Evolutionary conservation across 106 monocot genomes (phyloP), one percentile per base, ranked within the genome.

Genomic region (Platanthera zijinensis): DNA sequence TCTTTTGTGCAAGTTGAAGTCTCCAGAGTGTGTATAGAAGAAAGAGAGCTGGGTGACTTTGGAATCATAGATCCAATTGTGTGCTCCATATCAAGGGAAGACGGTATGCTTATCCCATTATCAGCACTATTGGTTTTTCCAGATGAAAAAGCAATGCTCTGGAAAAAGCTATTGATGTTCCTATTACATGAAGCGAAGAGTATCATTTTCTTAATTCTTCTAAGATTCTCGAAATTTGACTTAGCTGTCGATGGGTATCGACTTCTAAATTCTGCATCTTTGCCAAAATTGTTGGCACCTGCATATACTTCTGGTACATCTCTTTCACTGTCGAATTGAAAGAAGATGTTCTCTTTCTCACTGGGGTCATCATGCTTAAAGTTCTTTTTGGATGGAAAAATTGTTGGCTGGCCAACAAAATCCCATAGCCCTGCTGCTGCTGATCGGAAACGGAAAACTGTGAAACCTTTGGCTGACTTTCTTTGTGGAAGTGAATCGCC

Each of bases 401-500:
- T 52, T 77, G 77, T 78, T 32, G 87, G 81, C 19, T 89, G 81
- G 3, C 85, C 91, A 73, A 91, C 76, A 79, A 13, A 83, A 80
- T 81, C 90, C 96, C 93, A 96, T 62, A 88, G 18, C 3, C 87
- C 82, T 7, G 80, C 85, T 77, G 85, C 59, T 21, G 78, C 87
- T 59, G 89, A 86, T 62, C 82, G 53, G 59, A 97, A 59, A 79
- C 88, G 77, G 4, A 87, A 70, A 50, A 93, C 91, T 66, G 79
- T 93, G 14, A 93, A 15, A 47, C 76, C 63, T 22, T 63, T 59
- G 75, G 2, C 50, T 50, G 83, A 52, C 61, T 64, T 74, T 72
- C 74, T 80, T 14, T 80, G 78, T 19, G 83, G 47, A 28, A 68
- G 52, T 49, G 32, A 18, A 71, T 50, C 22, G 12, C 62, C 63